A percentile compares a stretch with the other conserved stretches of the same genome.
phyloP scores from a whole-genome alignment of 1,284 basidiomycete genomes.

The Fomitopsis pinicola region DNA sequence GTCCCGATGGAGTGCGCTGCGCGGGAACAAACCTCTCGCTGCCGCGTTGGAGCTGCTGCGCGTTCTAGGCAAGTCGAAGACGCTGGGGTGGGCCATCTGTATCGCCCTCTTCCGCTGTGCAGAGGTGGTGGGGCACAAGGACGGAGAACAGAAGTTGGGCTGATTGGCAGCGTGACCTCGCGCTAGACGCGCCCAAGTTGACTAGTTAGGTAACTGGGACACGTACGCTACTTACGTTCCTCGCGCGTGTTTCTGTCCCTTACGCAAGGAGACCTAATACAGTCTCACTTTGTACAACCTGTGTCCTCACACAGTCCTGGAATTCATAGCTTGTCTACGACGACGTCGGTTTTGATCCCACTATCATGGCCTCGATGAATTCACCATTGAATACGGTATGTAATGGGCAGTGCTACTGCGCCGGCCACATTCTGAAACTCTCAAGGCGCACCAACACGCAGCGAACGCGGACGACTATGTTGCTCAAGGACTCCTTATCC shows the following conservation, averaged over 20 bases:
- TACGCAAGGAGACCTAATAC: not conserved
- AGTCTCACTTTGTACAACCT: not conserved
- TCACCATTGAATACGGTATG: conserved; percentile 33
- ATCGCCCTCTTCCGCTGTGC: not conserved
- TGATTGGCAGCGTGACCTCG: not conserved
- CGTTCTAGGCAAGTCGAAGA: not conserved
- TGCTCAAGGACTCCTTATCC: conserved; percentile 58
- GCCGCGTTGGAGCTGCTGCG: not conserved
- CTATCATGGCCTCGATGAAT: conserved; percentile 25
- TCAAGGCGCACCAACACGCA: conserved; percentile 76
- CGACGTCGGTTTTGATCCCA: not conserved
- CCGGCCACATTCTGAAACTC: not conserved
- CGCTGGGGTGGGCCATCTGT: not conserved
- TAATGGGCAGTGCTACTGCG: not conserved
- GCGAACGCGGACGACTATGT: conserved; percentile 71
- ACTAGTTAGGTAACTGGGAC: not conserved
- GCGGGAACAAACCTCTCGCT: not conserved
- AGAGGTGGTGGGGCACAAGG: not conserved
- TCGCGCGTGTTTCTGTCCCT: not conserved
- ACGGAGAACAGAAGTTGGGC: not conserved
- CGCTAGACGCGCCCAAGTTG: not conserved
- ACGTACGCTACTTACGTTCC: not conserved
- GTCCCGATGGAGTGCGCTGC: not conserved
- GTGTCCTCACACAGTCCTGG: not conserved
- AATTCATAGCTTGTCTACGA: not conserved